Evolutionary conservation across 129 eudicot genomes (phyloP), one percentile per base, ranked within the genome.

Genomic region (Deinandra increscens): DNA sequence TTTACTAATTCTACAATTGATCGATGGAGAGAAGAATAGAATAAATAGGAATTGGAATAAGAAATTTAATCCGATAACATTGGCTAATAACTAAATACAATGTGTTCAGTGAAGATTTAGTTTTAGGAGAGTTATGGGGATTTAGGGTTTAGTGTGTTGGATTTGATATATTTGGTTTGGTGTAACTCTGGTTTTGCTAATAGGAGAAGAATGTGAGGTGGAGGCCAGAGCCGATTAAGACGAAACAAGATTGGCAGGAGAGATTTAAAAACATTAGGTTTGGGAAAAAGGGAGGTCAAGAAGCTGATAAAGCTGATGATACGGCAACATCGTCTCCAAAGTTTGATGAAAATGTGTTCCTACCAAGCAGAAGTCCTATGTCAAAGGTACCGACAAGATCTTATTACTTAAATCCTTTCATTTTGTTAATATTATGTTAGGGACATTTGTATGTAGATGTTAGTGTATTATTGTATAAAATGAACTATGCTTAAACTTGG

Each of bases 241-340:
- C 91, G 36, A 88, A 88, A 78, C 89, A 74, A 17, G 98, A 88
- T 74, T 92, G 96, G 98, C 95, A 92, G 64, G 95, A 89, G 72
- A 89, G 88, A 61, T 83, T 92, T 7, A 86, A 81, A 75, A 92
- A 83, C 64, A 79, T 92, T 29, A 84, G 95, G 75, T 82, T 77
- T 64, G 88, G 96, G 14, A 92, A 84, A 64, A 88, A 73, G 42
- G 91, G 88, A 55, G 80, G 38, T 31, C 91, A 84, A 51, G 98
- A 92, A 51, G 26, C 66, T n/a, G 90, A 81, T 69, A 85, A 77
- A 62, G 38, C 72, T 19, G 96, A 88, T 62, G 84, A 78, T 70
- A 54, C 83, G 0, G 46, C 79, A 50, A 88, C 81, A 85, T 76
- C 98, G 3, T 74, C 75, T 60, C 81, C 89, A 31, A 64, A 81